Evolutionary conservation across 805 yeast genomes (phyloP), one percentile per base, ranked within the genome.

Genomic region (Phaffomyces antillensis): DNA sequence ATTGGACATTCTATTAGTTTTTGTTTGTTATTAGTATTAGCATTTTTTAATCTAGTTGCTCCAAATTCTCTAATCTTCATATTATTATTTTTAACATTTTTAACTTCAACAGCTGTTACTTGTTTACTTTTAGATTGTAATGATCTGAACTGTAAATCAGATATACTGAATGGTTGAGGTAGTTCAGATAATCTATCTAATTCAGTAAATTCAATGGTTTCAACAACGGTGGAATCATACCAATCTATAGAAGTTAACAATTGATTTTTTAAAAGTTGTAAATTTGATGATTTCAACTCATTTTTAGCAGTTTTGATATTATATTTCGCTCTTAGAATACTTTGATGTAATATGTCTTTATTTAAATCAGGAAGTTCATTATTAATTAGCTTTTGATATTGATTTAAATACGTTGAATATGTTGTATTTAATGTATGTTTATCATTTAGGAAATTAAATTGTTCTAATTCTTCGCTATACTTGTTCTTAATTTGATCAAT

Each of bases 241-340:
- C 99, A 91, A 63, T 90, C 89, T 20, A 88, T 81, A 10, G 84
- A 75, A 0, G 90, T 87, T 63, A 73, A 86, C 36, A 75, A 81
- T 6, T 78, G 52, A 46, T 71, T 72, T 58, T 62, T 41, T 43
- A 60, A 49, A 48, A 65, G 63, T 53, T 70, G 61, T 47, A 52
- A 52, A 47, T 59, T 53, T 33, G 59, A 59, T 8, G 65, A 65
- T 43, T 67, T 67, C 39, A 66, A 61, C 7, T 56, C 58, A 42
- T 72, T 51, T 18, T 62, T 66, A 18, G 66, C 68, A 28, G 64
- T 47, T 20, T 60, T 57, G 15, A 67, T 69, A 24, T 61, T 64
- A 55, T 69, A 76, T 48, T 75, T 76, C 0, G 95, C 91, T 31
- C 47, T 39, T 26, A 37, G 24, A 33, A 30, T 28, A 23, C 44